Evolutionary conservation across 495 filamentous ascomycete genomes (phyloP).

Genomic region (Penicillium salamii): DNA sequence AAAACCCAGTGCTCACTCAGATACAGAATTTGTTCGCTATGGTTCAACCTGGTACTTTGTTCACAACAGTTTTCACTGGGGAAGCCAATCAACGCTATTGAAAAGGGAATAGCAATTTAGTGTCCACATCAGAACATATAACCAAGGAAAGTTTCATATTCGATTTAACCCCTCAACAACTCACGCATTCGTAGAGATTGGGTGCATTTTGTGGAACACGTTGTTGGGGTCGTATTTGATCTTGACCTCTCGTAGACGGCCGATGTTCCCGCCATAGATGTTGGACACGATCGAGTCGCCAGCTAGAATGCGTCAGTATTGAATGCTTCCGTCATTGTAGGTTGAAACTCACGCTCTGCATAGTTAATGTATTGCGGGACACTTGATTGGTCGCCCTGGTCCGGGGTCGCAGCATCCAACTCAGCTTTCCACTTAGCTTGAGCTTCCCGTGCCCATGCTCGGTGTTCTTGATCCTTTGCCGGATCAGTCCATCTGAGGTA

Average conservation of each 20-base stretch:
- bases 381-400: not conserved
- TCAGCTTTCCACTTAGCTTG: slow-evolving; percentile 30
- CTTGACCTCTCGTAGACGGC: slow-evolving; percentile 45
- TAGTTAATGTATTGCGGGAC: slow-evolving; percentile 45
- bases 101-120: no score
- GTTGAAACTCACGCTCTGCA: slow-evolving; percentile 36
- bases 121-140: no score
- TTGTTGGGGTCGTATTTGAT: slow-evolving; percentile 54
- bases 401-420: slow-evolving; percentile 12
- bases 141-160: no score
- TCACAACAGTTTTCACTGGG: not conserved
- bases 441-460: slow-evolving; percentile 26
- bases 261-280: slow-evolving; percentile 47
- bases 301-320: slow-evolving; percentile 17
- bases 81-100: not conserved
- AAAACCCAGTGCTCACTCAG: no score
- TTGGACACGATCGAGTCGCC: slow-evolving; percentile 33
- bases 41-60: not conserved
- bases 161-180: no score
- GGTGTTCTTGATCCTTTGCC: slow-evolving; percentile 27
- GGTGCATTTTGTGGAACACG: slow-evolving; percentile 49
- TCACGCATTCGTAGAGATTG: slow-evolving; percentile 9
- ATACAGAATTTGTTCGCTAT: no score
- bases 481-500: slow-evolving; percentile 31
- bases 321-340: not conserved